Evolutionary conservation across 2,329 filamentous ascomycete genomes (phyloP), one percentile per base, ranked within the genome.

Genomic region (Aspergillus caelatus): DNA sequence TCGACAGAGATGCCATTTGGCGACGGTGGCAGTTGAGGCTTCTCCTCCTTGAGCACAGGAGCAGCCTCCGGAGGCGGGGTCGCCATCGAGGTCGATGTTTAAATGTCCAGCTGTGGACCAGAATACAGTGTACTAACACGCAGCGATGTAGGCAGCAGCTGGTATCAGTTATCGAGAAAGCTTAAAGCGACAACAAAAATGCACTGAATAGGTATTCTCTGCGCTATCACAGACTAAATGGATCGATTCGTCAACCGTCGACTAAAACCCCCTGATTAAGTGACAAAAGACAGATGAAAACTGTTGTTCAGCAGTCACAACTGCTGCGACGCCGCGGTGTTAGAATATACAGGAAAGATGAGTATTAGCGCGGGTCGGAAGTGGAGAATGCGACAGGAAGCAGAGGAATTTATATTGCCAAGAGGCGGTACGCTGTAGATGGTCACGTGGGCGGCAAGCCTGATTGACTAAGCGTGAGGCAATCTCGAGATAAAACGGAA

Each of bases 391-490:
- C 75, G 76, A 78, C 71, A 72, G 68, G 70, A 68, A 70, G 67
- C 66, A 68, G 52, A 23, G 68, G 71, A 70, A 73, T 80, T 79
- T 80, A 80, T 80, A 78, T 72, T 72, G 78, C 78, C 78, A 80
- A 80, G 78, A 78, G 69, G 70, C 71, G 68, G 70, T 71, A 59
- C 68, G 63, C 62, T 57, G 39, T 41, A 56, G 48, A 30, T 11
- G 39, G 67, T 80, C 78, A 80, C 78, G 78, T 80, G 78, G 60
- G 67, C 64, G 72, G 69, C 69, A 65, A 69, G 57, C 23, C 41
- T 58, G 34, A 46, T 61, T 72, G 72, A 73, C 68, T 74, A 67
- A 72, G 66, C 67, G 43, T 60, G 58, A 65, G 61, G 53, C 56
- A 65, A 58, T 34, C 60, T 63, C 58, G 61, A 61, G 50, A 28